Percentiles rank a stretch among this genome's conserved stretches.
phyloP scores from a whole-genome alignment of 768 basidiomycete species.

The Naganishia kalamii region DNA sequence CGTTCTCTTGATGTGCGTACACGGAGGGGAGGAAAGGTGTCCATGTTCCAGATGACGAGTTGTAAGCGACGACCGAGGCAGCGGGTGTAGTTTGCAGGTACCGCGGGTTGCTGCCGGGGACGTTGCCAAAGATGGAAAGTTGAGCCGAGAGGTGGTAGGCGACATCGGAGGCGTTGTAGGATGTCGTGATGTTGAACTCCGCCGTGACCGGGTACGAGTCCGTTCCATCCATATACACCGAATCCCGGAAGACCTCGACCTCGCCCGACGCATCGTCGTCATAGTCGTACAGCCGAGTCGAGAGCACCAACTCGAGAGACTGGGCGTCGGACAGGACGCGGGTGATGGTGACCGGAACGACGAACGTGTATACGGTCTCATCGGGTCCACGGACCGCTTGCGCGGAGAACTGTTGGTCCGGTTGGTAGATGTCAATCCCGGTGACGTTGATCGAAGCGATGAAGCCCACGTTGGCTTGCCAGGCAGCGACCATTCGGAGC shows the following conservation, averaged over 20 bases:
- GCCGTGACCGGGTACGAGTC: neutral
- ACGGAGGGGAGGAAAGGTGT: neutral
- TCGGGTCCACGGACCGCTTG: neutral
- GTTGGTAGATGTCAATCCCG: neutral
- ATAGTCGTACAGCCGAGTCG: conserved; percentile 10
- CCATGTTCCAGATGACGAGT: neutral
- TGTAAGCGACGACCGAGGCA: neutral
- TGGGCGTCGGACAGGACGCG: neutral
- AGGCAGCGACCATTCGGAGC: too few species aligned
- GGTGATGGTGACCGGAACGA: conserved; percentile 9
- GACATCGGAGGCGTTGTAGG: neutral
- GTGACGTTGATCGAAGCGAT: neutral
- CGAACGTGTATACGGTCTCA: conserved; percentile 6
- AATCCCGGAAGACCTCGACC: neutral
- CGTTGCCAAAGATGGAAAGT: neutral
- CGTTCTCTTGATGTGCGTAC: conserved; percentile 9
- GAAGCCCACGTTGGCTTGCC: conserved; percentile 3
- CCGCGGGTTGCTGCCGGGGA: neutral
- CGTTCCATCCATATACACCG: neutral
- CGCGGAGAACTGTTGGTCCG: neutral
- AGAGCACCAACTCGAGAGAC: neutral
- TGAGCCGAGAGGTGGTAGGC: conserved; percentile 10
- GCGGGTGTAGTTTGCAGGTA: neutral
- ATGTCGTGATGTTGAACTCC: conserved; percentile 10
- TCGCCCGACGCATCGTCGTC: conserved; percentile 11